Base-by-base conservation (phyloP, 129 eudicot genomes). In the Centaurea solstitialis region DNA sequence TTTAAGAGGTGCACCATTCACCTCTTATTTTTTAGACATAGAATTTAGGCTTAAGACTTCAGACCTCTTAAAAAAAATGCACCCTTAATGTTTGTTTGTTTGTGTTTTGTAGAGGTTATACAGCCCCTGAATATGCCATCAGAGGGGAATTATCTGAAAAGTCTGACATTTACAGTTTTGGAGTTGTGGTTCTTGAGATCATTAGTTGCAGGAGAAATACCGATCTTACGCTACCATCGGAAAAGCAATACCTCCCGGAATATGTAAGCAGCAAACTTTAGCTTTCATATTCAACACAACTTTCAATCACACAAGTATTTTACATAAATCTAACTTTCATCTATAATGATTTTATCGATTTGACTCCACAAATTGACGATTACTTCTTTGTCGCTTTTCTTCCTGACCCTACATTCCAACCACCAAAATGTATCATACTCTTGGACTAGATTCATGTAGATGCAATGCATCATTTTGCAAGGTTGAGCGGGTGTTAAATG, bases 81-180 rank as follows among this genome's bases (percentile, higher is more conserved):
- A n/a, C n/a, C n/a, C n/a, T 50, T 50, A 17, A 76, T 70, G 26
- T 35, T 6, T 57, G 38, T 76, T 45, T 8, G 23, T 61, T 53
- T 76, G 9, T 22, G 7, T 35, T 80, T 61, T 79, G 79, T 86
- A 89, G 97, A 89, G 97, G 97, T 71, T 92, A 92, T 79, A 92
- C 97, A 45, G 92, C 97, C 72, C 97, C 97, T 41, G 97, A 92
- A 79, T 92, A 92, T 80, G 97, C 89, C 71, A 82, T 92, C 6
- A 78, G 90, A 81, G 97, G 97, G 21, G 97, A 92, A 68, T 75
- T 92, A 33, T 87, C 97, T 41, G 94, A 92, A 76, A 92, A 92
- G 83, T 94, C 90, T 15, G 94, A 92, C 64, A 89, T 92, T 45
- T 88, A 92, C 67, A 92, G 97, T 80, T 92, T 89, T 43, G 97